These are phyloP conservation scores for Dorcoceras hygrometricum DNA, from an alignment of 257 asterid genomes.

Conservation along the genomic window DNA sequence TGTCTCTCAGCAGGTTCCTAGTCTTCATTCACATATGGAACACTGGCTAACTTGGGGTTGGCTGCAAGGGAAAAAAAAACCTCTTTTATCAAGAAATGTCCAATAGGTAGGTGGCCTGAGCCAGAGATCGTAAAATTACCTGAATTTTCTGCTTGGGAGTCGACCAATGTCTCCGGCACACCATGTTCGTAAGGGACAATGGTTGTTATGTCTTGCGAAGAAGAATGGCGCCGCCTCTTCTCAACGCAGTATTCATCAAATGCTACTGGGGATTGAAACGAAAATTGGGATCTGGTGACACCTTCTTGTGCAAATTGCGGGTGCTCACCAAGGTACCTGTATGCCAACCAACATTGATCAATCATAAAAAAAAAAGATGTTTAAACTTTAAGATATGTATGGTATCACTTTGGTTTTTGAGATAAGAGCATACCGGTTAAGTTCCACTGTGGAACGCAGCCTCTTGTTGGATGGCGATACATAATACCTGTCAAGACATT, in stretches of 20 bases:
- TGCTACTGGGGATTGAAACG: neutral
- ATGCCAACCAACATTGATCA: neutral
- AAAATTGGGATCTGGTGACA: neutral
- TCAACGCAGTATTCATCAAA: neutral
- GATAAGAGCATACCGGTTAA: constrained; percentile 22
- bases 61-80: no score
- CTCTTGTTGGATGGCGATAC: constrained; percentile 38
- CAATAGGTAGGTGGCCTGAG: no score
- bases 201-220: neutral
- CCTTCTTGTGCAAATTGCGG: neutral
- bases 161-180: no score
- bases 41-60: no score
- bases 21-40: no score
- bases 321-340: neutral
- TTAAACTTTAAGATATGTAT: neutral
- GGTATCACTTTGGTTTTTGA: neutral
- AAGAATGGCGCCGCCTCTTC: neutral
- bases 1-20: no score
- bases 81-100: no score
- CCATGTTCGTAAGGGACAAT: no score
- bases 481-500: constrained; percentile 29
- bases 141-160: no score
- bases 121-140: no score
- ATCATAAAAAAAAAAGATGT: neutral
- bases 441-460: constrained; percentile 39